Conservation (phyloP, 2,329 filamentous ascomycete species). For the Colletotrichum tofieldiae region DNA sequence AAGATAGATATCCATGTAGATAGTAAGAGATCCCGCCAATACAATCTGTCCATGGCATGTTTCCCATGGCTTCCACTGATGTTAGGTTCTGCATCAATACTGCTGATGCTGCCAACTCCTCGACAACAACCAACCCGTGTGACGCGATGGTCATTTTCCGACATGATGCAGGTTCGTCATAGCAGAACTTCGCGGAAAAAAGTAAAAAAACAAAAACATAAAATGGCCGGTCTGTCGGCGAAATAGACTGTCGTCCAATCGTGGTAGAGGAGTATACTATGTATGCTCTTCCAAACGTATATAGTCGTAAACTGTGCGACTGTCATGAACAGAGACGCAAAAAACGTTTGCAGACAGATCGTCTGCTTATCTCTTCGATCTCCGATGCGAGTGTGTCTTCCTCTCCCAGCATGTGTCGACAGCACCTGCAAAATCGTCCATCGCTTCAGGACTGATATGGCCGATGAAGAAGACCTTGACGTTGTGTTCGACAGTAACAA, state of each 20-base stretch:
- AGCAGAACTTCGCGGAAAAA: neutral
- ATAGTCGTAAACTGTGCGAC: conserved; percentile 9
- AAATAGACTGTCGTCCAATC: conserved; percentile 16
- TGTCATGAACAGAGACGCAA: conserved; percentile 12
- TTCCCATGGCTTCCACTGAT: conserved; percentile 7
- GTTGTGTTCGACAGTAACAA: conserved; percentile 72
- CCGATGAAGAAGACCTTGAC: conserved; percentile 71
- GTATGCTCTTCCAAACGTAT: conserved; percentile 11
- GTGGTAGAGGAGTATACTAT: neutral
- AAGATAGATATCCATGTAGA: neutral
- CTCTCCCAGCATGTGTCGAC: conserved; percentile 66
- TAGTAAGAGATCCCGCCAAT: conserved; percentile 13
- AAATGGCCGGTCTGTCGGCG: conserved; percentile 6
- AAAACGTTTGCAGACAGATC: conserved; percentile 19
- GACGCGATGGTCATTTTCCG: neutral
- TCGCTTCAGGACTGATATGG: conserved; percentile 57
- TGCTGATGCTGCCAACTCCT: conserved; percentile 1
- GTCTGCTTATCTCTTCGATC: conserved; percentile 7
- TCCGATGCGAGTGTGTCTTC: conserved; percentile 56
- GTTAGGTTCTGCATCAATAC: neutral
- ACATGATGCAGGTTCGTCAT: neutral
- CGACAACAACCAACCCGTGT: neutral
- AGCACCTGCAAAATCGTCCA: conserved; percentile 59
- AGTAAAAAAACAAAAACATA: neutral
- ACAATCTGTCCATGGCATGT: conserved; percentile 27